Evolutionary conservation across 768 basidiomycete genomes (phyloP), one percentile per base, ranked within the genome.

Genomic region (Suillus subaureus): DNA sequence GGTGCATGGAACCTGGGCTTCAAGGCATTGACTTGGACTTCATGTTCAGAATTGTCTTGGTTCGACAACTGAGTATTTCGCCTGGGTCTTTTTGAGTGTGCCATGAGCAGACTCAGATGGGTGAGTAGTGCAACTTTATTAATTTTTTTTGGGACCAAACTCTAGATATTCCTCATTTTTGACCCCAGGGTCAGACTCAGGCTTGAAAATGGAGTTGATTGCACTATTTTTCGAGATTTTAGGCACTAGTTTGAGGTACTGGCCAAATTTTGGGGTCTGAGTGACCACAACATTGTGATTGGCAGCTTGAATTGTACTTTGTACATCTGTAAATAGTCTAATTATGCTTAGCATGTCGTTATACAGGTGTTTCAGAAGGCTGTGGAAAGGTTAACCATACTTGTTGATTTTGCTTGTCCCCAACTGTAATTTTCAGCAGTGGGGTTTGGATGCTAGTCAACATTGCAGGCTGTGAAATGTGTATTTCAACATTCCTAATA

Each of bases 201-300:
- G 54, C 6, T 55, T 18, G 8, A 55, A 55, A 55, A 55, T 0
- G 33, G 54, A 55, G 33, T 55, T 4, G 33, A 55, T 55, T n/a
- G 54, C 54, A 9, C 54, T 55, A 55, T 55, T 55, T 55, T 12
- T 55, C 21, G 54, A n/a, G 33, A 55, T 55, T 55, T 54, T 55
- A 55, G 54, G 33, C 54, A 12, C 54, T 11, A 55, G 18, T 55
- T 55, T 55, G 9, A 55, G 18, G 54, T n/a, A 55, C 54, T 11
- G 21, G 54, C 54, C 33, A 55, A 55, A 55, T 55, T 55, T 35
- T 55, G 54, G 54, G 54, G 33, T 55, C 11, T 55, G 54, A 55
- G 54, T 35, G 33, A 55, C 54, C 26, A 55, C 21, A 55, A 35
- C 9, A 55, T n/a, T 9, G 33, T 55, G 11, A 55, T 55, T 8